Percentiles rank a stretch among this genome's conserved stretches.
Conservation (phyloP, 2,329 filamentous ascomycete species). For the Fusarium sterilihyphosum region DNA sequence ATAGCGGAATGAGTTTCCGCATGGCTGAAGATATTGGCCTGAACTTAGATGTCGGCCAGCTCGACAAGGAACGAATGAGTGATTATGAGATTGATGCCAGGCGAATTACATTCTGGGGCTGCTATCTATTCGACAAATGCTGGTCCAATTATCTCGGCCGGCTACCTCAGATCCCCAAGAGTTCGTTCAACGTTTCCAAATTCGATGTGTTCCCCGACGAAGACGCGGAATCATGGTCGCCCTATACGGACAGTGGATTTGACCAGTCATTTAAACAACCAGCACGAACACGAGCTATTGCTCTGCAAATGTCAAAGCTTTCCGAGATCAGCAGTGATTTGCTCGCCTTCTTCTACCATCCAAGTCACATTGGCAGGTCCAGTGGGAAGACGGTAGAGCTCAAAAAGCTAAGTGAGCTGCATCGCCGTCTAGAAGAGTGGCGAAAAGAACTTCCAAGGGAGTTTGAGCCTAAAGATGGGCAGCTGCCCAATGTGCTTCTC, state of each 20-base stretch:
- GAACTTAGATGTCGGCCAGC: conserved; percentile 80
- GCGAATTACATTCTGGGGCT: conserved; percentile 95
- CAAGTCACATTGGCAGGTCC: conserved; percentile 69
- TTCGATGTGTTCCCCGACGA: conserved; percentile 91
- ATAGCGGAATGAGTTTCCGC: conserved; percentile 97
- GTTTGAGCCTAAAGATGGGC: conserved; percentile 88
- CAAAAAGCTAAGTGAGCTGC: conserved; percentile 91
- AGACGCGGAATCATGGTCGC: conserved; percentile 86
- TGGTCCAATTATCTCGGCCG: conserved; percentile 98
- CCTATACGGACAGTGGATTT: conserved; percentile 86
- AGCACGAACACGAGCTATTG: conserved; percentile 82
- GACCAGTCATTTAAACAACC: conserved; percentile 79
- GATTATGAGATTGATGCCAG: conserved; percentile 90
- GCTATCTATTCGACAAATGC: conserved; percentile 98
- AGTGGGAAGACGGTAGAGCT: conserved; percentile 84
- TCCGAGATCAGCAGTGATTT: conserved; percentile 96
- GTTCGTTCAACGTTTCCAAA: conserved; percentile 84
- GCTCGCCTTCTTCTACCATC: conserved; percentile 90
- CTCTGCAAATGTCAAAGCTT: conserved; percentile 81
- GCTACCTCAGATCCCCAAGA: conserved; percentile 83
- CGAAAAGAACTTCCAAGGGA: conserved; percentile 84
- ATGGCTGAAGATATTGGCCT: conserved; percentile 96
- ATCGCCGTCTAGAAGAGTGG: conserved; percentile 91
- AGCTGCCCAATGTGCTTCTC: conserved; percentile 81
- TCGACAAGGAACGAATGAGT: conserved; percentile 69